Evolutionary conservation across 2,329 filamentous ascomycete genomes (phyloP).

Genomic region (Parasarocladium wereldwijsianum): DNA sequence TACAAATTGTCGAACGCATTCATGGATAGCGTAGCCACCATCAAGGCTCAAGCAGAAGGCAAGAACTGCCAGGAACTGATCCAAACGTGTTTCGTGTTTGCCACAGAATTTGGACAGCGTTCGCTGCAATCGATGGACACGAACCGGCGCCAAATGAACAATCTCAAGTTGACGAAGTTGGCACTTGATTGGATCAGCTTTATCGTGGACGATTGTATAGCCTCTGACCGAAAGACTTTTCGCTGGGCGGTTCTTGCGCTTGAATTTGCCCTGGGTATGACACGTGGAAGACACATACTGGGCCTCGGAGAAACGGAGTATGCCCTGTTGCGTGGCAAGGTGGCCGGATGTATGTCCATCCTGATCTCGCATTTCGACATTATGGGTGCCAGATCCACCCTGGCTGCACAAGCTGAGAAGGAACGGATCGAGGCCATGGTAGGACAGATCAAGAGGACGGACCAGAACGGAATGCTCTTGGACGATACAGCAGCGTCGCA

Average conservation of each 20-base stretch:
- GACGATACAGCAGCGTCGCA: conserved; percentile 77
- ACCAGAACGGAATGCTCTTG: conserved; percentile 49
- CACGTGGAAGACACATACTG: conserved; percentile 82
- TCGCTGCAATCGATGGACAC: conserved; percentile 92
- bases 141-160: conserved; percentile 92
- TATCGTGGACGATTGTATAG: conserved; percentile 91
- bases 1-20: conserved; percentile 96
- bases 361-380: conserved; percentile 98
- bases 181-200: conserved; percentile 96
- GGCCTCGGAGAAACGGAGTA: conserved; percentile 83
- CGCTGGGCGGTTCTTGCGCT: conserved; percentile 91
- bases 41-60: conserved; percentile 69
- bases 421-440: conserved; percentile 71
- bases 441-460: conserved; percentile 61
- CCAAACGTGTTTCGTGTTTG: conserved; percentile 95
- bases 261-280: conserved; percentile 97
- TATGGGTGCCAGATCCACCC: conserved; percentile 86
- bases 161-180: conserved; percentile 82
- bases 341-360: conserved; percentile 93
- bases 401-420: conserved; percentile 88
- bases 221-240: conserved; percentile 89
- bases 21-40: conserved; percentile 95
- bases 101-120: conserved; percentile 95
- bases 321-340: conserved; percentile 65
- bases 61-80: conserved; percentile 90